Conservation (phyloP, 1,284 basidiomycete genomes). For the Cryptococcus hybrid region DNA sequence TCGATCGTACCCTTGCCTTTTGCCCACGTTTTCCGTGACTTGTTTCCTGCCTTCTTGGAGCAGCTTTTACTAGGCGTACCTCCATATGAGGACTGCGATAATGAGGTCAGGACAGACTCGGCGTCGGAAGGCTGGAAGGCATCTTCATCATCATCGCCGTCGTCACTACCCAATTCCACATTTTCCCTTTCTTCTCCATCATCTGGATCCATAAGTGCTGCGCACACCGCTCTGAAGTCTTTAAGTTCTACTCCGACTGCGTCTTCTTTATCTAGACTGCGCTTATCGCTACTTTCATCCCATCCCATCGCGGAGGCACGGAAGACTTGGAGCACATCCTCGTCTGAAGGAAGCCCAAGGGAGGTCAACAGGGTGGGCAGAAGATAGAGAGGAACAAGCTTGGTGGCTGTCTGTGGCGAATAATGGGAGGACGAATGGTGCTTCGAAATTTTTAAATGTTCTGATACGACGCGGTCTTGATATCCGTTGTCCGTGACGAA, state of each 20-base stretch:
- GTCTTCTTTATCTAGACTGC: constrained; percentile 11
- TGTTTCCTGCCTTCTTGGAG: constrained; percentile 1
- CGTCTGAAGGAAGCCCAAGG: constrained; percentile 42
- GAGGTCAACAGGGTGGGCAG: constrained; percentile 35
- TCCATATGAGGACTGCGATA: constrained; percentile 1
- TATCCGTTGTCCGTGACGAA: constrained; percentile 2
- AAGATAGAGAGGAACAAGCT: constrained; percentile 30
- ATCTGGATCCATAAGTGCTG: constrained; percentile 43
- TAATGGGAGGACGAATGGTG: neutral
- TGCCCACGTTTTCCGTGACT: constrained; percentile 3
- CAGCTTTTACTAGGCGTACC: constrained; percentile 8
- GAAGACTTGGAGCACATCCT: constrained; percentile 47
- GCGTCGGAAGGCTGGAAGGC: constrained; percentile 26
- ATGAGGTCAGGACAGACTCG: constrained; percentile 23
- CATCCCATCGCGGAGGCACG: constrained; percentile 42
- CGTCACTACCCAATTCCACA: constrained; percentile 2
- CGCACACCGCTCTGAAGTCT: constrained; percentile 29
- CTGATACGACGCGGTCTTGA: neutral
- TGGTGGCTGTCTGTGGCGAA: neutral
- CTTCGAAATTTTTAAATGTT: neutral
- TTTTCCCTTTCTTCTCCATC: constrained; percentile 14
- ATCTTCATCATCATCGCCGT: constrained; percentile 21
- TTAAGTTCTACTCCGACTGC: constrained; percentile 22
- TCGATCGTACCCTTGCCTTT: constrained; percentile 8
- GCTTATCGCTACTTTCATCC: constrained; percentile 13